Conservation (phyloP, 495 filamentous ascomycete genomes). For the Wilcoxina mikolae region DNA sequence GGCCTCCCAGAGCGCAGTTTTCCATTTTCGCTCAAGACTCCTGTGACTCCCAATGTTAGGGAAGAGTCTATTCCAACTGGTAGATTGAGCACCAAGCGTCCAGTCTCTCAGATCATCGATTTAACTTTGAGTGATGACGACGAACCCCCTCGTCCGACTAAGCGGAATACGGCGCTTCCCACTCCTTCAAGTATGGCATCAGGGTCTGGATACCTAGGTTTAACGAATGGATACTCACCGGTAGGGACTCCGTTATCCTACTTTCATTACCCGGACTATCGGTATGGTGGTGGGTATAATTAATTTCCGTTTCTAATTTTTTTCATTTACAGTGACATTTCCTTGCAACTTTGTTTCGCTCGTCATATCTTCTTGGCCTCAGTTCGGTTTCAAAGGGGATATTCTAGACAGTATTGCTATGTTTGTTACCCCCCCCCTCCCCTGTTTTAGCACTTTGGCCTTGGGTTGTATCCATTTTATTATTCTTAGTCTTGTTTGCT, state of each 20-base stretch:
- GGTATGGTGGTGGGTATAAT: background rate
- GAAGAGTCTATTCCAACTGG: background rate
- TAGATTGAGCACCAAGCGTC: conserved; percentile 42
- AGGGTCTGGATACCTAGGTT: no score
- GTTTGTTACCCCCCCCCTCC: no score
- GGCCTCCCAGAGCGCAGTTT: background rate
- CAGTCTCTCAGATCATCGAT: conserved; percentile 55
- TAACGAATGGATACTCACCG: conserved; percentile 18
- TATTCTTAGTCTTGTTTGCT: background rate
- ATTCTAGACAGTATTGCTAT: no score
- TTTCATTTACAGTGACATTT: conserved; percentile 1
- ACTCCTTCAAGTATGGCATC: conserved; percentile 20
- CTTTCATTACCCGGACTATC: background rate
- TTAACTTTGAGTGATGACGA: conserved; percentile 64
- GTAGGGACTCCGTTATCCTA: conserved; percentile 10
- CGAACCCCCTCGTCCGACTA: conserved; percentile 42
- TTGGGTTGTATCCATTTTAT: background rate
- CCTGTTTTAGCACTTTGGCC: no score
- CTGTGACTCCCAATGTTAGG: conserved; percentile 38
- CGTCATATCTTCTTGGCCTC: no score
- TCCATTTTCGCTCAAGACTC: conserved; percentile 16
- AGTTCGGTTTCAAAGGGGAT: no score
- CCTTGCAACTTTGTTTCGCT: background rate
- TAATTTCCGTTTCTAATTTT: background rate
- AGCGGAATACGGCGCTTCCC: conserved; percentile 34